phyloP scores from a whole-genome alignment of 164 flowering plant genomes.

The Hamamelis virginiana region DNA sequence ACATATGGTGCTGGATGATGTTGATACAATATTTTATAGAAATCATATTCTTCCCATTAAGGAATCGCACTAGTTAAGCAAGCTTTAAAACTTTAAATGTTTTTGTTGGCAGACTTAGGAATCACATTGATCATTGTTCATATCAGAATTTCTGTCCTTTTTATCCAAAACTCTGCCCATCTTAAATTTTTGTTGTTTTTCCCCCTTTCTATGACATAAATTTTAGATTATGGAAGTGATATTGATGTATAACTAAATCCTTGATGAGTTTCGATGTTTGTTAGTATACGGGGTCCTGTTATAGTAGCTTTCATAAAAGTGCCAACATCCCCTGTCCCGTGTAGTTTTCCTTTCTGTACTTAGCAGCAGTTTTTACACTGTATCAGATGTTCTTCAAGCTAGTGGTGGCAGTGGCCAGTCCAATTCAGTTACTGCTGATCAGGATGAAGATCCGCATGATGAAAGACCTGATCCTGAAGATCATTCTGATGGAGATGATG shows the following conservation, averaged over 20 bases:
- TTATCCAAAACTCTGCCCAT: too few species aligned
- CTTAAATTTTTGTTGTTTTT: too few species aligned
- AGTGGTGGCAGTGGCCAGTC: conserved; percentile 11
- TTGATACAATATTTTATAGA: too few species aligned
- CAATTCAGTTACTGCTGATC: conserved; percentile 15
- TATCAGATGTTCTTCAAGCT: conserved; percentile 26
- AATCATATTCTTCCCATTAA: background rate
- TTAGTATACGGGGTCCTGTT: background rate
- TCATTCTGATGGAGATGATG: conserved; percentile 29
- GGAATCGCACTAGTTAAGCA: background rate
- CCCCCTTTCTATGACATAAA: too few species aligned
- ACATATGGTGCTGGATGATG: too few species aligned
- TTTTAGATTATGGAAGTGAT: too few species aligned
- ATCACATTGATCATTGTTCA: too few species aligned
- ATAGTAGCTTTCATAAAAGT: background rate
- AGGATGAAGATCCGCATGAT: conserved; percentile 26
- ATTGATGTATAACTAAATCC: background rate
- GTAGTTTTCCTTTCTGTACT: background rate
- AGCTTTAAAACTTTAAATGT: too few species aligned
- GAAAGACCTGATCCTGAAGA: conserved; percentile 32
- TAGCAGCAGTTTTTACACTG: background rate
- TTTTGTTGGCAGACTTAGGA: too few species aligned
- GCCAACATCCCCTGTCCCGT: background rate
- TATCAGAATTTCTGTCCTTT: too few species aligned
- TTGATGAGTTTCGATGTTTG: background rate